phyloP scores from a whole-genome alignment of 2,329 filamentous ascomycete species.

The Alternaria infectoria region DNA sequence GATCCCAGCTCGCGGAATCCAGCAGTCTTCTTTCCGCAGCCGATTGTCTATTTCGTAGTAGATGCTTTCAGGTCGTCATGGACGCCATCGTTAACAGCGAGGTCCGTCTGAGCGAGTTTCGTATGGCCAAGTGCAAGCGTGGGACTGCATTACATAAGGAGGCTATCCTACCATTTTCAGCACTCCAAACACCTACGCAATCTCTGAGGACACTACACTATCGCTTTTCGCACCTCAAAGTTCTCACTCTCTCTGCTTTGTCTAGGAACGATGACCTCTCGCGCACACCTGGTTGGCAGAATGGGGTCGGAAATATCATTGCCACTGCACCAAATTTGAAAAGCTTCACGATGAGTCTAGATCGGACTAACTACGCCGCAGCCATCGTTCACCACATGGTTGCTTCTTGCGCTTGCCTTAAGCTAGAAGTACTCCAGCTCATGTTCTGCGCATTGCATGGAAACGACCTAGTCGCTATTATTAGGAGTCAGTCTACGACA shows the following conservation, averaged over 20 bases:
- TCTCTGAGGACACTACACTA: conserved; percentile 16
- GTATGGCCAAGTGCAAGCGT: conserved; percentile 22
- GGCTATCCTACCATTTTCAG: conserved; percentile 20
- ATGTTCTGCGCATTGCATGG: conserved; percentile 22
- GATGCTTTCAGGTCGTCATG: conserved; percentile 31
- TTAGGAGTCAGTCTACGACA: conserved; percentile 19
- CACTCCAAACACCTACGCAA: conserved; percentile 18
- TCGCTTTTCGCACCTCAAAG: conserved; percentile 19
- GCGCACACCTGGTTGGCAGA: conserved; percentile 30
- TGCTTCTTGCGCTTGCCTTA: conserved; percentile 10
- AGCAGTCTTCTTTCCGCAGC: conserved; percentile 11
- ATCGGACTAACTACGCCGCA: conserved; percentile 20
- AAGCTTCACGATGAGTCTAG: conserved; percentile 28
- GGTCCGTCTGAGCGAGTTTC: conserved; percentile 27
- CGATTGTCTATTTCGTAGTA: conserved; percentile 24
- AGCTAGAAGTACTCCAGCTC: conserved; percentile 22
- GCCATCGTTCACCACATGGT: conserved; percentile 25
- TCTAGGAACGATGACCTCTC: conserved; percentile 11
- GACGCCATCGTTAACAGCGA: conserved; percentile 28
- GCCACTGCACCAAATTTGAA: conserved; percentile 20
- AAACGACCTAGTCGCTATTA: conserved; percentile 20
- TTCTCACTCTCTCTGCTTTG: conserved; percentile 28
- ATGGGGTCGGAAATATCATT: conserved; percentile 28
- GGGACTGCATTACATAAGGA: conserved; percentile 13
- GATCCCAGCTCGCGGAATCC: conserved; percentile 14